Conservation (phyloP, 2,329 filamentous ascomycete genomes). For the Monilinia vaccinii-corymbosi region DNA sequence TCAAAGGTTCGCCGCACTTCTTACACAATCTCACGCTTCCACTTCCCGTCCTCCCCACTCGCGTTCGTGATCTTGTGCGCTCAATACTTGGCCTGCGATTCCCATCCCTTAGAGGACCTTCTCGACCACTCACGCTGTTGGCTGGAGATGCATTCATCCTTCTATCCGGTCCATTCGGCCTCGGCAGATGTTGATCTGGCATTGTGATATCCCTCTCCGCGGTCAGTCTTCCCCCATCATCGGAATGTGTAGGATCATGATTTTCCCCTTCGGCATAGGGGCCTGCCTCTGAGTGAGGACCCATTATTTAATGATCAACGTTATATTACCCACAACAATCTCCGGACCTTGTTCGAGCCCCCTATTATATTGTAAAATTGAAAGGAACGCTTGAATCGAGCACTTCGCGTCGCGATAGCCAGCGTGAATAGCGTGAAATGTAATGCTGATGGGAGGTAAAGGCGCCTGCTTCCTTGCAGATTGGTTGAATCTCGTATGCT, state of each 20-base stretch:
- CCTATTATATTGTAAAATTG: conserved; percentile 13
- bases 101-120: conserved; percentile 16
- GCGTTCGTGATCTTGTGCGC: conserved; percentile 46
- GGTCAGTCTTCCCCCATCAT: conserved; percentile 20
- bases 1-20: conserved; percentile 80
- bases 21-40: conserved; percentile 62
- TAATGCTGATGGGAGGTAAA: conserved; percentile 1
- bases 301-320: conserved; percentile 22
- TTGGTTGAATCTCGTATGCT: conserved; percentile 7
- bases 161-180: conserved; percentile 26
- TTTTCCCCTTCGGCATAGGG: conserved; percentile 26
- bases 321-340: conserved; percentile 10
- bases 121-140: conserved; percentile 23
- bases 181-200: conserved; percentile 18
- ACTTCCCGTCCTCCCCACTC: conserved; percentile 46
- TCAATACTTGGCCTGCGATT: conserved; percentile 38
- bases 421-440: conserved; percentile 16
- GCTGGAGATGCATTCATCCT: conserved; percentile 23
- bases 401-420: conserved; percentile 13
- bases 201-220: conserved; percentile 18
- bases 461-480: neutral
- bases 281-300: conserved; percentile 31
- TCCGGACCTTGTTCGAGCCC: conserved; percentile 6
- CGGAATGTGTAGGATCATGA: conserved; percentile 17
- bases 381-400: conserved; percentile 7